phyloP scores from a whole-genome alignment of 148 eudicot species.

The Amaranthus hypochondriacus region DNA sequence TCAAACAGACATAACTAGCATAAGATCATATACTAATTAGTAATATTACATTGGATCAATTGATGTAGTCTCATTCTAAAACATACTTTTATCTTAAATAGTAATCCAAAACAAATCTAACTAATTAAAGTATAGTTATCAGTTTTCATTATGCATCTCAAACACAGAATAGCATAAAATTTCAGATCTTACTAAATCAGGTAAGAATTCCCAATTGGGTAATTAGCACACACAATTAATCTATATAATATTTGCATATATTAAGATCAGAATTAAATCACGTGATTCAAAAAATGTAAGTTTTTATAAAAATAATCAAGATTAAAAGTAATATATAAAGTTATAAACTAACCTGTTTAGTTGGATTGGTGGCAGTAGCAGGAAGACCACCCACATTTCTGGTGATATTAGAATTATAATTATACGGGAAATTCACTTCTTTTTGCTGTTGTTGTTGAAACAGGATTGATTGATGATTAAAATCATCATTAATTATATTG shows the following conservation, averaged over 20 bases:
- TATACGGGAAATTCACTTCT: neutral
- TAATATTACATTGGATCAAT: neutral
- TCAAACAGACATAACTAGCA: neutral
- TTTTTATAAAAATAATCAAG: neutral
- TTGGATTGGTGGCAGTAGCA: slow-evolving; percentile 9
- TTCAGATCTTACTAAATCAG: neutral
- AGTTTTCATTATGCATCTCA: neutral
- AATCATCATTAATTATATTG: neutral
- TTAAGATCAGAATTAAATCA: neutral
- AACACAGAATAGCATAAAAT: neutral
- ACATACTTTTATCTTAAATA: neutral
- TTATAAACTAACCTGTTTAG: slow-evolving; percentile 14
- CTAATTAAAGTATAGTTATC: neutral
- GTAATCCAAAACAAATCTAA: neutral
- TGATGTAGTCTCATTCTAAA: neutral
- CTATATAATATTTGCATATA: neutral
- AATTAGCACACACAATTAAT: neutral
- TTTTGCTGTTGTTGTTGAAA: slow-evolving; percentile 7
- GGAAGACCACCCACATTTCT: slow-evolving; percentile 7
- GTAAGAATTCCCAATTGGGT: slow-evolving; percentile 7
- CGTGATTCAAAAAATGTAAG: neutral
- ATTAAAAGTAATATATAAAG: neutral
- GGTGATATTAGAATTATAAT: neutral
- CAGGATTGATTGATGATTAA: neutral
- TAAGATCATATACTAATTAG: neutral